Conservation (phyloP, 2,329 filamentous ascomycete genomes). For the Verticillium isaacii region DNA sequence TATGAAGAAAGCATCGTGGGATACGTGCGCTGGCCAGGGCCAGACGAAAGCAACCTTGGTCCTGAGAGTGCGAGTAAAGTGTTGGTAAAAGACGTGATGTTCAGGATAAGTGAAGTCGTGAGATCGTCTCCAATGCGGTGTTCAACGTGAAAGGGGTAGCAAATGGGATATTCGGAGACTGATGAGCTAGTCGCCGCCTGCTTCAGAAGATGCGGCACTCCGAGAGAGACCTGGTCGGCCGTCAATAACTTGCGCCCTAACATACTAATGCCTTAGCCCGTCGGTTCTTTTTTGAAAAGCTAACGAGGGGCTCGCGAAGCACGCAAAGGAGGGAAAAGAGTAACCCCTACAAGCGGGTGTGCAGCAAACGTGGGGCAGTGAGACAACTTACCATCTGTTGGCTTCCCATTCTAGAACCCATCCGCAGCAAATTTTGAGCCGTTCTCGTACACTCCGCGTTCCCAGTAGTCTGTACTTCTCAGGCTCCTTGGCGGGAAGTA, state of each 20-base stretch:
- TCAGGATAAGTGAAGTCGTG: too few relatives aligned
- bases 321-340: neutral
- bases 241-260: conserved; percentile 13
- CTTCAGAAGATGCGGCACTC: conserved; percentile 15
- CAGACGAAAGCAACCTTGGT: too few relatives aligned
- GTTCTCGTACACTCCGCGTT: conserved; percentile 70
- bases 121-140: too few relatives aligned
- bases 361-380: neutral
- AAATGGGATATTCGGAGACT: neutral
- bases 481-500: conserved; percentile 70
- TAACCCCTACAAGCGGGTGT: neutral
- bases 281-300: conserved; percentile 12
- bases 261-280: conserved; percentile 13
- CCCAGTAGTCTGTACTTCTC: conserved; percentile 75
- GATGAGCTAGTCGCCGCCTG: neutral
- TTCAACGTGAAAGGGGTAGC: neutral
- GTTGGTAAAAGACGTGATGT: too few relatives aligned
- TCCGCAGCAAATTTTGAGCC: conserved; percentile 74
- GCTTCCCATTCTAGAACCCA: conserved; percentile 74
- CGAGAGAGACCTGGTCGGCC: conserved; percentile 15
- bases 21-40: too few relatives aligned
- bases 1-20: too few relatives aligned
- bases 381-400: conserved; percentile 61
- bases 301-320: conserved; percentile 3
- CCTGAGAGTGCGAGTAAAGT: too few relatives aligned